Evolutionary conservation across 441 rosid genomes (phyloP), one percentile per base, ranked within the genome.

Genomic region (Mallotus repandus): DNA sequence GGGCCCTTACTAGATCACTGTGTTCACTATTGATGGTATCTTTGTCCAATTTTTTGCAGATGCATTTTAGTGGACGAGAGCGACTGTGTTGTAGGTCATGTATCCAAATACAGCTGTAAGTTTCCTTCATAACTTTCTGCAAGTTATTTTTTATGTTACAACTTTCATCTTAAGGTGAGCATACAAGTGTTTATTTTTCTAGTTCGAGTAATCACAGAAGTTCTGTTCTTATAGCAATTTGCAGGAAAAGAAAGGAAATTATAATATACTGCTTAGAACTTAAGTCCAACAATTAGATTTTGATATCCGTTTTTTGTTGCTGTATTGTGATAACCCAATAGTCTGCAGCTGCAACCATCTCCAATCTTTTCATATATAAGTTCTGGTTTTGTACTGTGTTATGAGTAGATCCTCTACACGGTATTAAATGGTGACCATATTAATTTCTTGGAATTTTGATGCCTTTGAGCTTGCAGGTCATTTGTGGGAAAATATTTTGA

Each of bases 1-100:
- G 32, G 32, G 32, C 32, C 32, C 32, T 2, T 29, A 3, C 32
- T 29, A 29, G 32, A 29, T 29, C 32, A 29, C 32, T 29, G 32
- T 29, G 32, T 29, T 29, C 32, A 29, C 0, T 6, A 38, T 38
- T 38, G 41, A 38, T 38, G 22, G 18, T 48, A 46, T 72, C 72
- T 58, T 55, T 54, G n/a, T 71, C 21, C 43, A 16, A 72, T 75
- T 73, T 18, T 18, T 69, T 68, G 82, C 90, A 95, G 99, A 84
- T 95, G 99, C 91, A 95, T 95, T 81, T 87, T 95, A 58, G 97
- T 95, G 78, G 95, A 95, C 72, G 98, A 95, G 85, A 86, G 74
- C 62, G 98, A 93, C 80, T 81, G 72, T 11, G 91, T 89, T 66
- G 90, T 91, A 29, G 99, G 99, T 60, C 99, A 95, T 77, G 96